Percentiles rank a stretch among this genome's conserved stretches.
Evolutionary conservation across 345 rosid species (phyloP).

Genomic region (Fremontodendron californicum): DNA sequence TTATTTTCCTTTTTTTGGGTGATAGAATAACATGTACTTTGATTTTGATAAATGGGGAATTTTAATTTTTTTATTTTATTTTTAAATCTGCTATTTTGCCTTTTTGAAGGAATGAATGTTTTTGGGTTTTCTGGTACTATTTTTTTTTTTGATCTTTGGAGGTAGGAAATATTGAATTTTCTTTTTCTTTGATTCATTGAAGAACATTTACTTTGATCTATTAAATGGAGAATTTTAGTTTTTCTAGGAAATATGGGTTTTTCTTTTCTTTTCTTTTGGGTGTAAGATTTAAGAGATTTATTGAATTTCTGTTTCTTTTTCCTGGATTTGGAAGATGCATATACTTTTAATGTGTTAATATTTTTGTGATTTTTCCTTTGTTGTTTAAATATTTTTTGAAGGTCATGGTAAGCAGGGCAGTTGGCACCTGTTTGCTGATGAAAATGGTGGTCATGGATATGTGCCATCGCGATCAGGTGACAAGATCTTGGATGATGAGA

Average conservation of each 20-base stretch:
- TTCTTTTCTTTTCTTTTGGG: background rate
- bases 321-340: conserved; percentile 13
- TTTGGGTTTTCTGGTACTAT: background rate
- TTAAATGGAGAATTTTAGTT: background rate
- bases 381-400: conserved; percentile 44
- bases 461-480: conserved; percentile 49
- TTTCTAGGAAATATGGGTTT: too few relatives aligned
- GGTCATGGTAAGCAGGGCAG: conserved; percentile 96
- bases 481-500: conserved; percentile 61
- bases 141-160: background rate
- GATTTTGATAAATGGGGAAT: background rate
- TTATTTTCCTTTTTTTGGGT: background rate
- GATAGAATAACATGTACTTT: background rate
- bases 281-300: background rate
- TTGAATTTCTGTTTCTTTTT: background rate
- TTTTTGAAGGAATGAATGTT: background rate
- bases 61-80: background rate
- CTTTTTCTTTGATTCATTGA: background rate
- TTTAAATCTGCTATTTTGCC: background rate
- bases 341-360: conserved; percentile 27
- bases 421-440: conserved; percentile 64
- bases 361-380: conserved; percentile 14
- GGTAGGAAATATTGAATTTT: background rate
- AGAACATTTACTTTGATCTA: too few relatives aligned
- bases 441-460: conserved; percentile 54